phyloP scores from a whole-genome alignment of 2,329 filamentous ascomycete genomes.

The Colletotrichum salicis region DNA sequence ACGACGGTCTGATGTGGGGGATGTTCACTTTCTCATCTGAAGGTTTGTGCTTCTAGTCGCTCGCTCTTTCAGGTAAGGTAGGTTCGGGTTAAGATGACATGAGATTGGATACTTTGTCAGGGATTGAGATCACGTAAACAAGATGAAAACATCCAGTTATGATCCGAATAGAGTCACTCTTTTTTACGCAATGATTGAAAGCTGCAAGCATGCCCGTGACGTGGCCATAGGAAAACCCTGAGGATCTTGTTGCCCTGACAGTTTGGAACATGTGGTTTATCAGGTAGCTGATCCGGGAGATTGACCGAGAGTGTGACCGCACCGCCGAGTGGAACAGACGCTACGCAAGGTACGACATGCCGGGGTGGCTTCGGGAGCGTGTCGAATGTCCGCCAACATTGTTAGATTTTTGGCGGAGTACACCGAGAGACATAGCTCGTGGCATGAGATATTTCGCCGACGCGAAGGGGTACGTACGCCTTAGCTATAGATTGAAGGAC shows the following conservation, averaged over 20 bases:
- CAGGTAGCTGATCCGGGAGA: neutral
- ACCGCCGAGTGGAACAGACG: no score
- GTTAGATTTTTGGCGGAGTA: no score
- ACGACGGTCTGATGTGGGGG: neutral
- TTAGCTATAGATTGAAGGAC: neutral
- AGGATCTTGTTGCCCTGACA: no score
- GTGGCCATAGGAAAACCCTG: no score
- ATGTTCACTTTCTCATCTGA: neutral
- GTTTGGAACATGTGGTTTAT: no score
- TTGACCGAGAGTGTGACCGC: neutral
- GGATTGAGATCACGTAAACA: no score
- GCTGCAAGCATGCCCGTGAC: neutral
- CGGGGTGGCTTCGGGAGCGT: no score
- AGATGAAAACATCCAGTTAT: neutral
- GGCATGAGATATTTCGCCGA: no score
- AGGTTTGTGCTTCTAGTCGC: neutral
- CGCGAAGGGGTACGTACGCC: neutral
- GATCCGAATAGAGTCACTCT: neutral
- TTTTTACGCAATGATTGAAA: neutral
- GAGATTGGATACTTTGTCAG: neutral
- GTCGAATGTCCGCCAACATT: no score
- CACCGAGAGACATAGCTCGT: no score
- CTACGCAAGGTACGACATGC: no score
- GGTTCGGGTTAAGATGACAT: neutral
- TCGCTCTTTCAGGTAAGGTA: conserved; percentile 1